These are phyloP conservation scores for Solanum virginianum DNA, from an alignment of 257 asterid genomes.

Conservation along the genomic window DNA sequence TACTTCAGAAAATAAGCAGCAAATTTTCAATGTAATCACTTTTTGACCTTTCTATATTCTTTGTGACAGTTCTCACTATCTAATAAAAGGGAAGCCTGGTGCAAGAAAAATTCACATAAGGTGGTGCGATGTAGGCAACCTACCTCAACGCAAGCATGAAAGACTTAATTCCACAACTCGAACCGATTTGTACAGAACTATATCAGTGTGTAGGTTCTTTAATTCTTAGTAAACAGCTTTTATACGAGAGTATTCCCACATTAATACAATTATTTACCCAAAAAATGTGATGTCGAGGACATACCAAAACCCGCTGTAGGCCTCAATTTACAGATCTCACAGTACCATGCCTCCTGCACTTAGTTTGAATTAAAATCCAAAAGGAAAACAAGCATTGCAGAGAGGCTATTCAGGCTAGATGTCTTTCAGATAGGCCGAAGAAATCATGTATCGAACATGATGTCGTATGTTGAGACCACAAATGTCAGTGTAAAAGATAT, in stretches of 20 bases:
- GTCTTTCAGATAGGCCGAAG: neutral
- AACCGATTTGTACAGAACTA: neutral
- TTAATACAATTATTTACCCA: neutral
- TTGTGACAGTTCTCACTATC: neutral
- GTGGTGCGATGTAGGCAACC: neutral
- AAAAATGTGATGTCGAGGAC: neutral
- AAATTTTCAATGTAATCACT: neutral
- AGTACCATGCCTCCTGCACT: slow-evolving; percentile 19
- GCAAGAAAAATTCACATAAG: neutral
- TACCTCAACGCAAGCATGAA: neutral
- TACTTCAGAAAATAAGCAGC: neutral
- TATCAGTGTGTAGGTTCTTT: neutral
- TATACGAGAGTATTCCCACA: neutral
- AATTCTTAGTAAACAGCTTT: neutral
- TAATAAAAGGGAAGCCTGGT: neutral
- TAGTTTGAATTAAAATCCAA: neutral
- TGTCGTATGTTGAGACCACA: neutral
- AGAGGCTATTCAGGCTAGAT: neutral
- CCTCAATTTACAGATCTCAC: slow-evolving; percentile 9
- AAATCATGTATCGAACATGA: neutral
- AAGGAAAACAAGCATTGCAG: neutral
- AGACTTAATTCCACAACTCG: neutral
- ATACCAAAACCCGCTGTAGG: slow-evolving; percentile 21
- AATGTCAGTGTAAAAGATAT: neutral
- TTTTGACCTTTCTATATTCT: neutral